Evolutionary conservation across 768 basidiomycete genomes (phyloP).

Genomic region (Tricholoma furcatifolium): DNA sequence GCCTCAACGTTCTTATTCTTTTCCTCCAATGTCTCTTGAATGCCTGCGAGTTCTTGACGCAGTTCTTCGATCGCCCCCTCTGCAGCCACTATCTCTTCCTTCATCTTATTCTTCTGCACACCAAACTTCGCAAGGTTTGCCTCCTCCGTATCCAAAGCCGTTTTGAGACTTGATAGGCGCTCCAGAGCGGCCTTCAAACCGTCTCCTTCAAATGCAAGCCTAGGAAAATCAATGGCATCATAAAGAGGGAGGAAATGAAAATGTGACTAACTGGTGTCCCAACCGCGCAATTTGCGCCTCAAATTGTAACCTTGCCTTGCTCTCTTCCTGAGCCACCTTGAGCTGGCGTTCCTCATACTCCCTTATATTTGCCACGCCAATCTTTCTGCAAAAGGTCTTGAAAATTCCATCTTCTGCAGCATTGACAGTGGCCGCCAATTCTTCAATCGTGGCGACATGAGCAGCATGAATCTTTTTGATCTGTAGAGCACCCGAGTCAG

Average conservation of each 20-base stretch:
- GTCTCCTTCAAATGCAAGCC: conserved; percentile 79
- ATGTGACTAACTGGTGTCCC: conserved; percentile 68
- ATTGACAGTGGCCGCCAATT: conserved; percentile 59
- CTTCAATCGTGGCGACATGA: conserved; percentile 54
- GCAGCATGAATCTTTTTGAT: conserved; percentile 49
- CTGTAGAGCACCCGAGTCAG: conserved; percentile 29
- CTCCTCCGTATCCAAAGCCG: conserved; percentile 51
- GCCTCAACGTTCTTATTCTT: conserved; percentile 74
- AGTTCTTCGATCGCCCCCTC: conserved; percentile 55
- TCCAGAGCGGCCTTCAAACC: conserved; percentile 65
- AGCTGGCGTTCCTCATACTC: conserved; percentile 94
- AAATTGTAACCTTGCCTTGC: conserved; percentile 76
- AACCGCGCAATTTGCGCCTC: conserved; percentile 86
- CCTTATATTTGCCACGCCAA: conserved; percentile 78
- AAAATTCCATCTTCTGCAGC: conserved; percentile 83
- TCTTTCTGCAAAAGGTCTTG: conserved; percentile 71
- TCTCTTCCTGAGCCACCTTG: conserved; percentile 85
- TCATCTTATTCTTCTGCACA: conserved; percentile 50
- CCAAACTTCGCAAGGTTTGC: conserved; percentile 52
- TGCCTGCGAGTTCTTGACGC: conserved; percentile 57
- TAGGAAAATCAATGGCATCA: conserved; percentile 25
- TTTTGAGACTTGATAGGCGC: conserved; percentile 56
- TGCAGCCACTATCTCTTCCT: conserved; percentile 58
- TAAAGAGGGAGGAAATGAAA: not conserved
- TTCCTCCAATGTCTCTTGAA: conserved; percentile 69